Evolutionary conservation across 495 filamentous ascomycete species (phyloP).

Genomic region (Neurospora sublineolata): DNA sequence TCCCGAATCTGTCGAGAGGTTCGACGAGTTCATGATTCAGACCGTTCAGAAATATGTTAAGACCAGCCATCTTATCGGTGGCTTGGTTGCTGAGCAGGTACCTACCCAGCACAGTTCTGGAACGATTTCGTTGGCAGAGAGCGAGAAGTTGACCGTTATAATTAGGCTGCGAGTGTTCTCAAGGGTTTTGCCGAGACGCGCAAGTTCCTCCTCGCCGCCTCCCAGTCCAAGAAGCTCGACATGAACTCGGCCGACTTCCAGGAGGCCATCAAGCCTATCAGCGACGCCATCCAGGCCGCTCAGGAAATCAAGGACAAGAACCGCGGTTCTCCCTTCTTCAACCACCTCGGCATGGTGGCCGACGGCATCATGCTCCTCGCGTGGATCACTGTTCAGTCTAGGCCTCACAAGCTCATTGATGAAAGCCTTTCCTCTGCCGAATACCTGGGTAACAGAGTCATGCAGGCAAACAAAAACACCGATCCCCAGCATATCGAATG

Average conservation of each 20-base stretch:
- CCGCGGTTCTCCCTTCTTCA: conserved; percentile 54
- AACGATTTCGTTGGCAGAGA: background rate
- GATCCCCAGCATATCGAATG: conserved; percentile 72
- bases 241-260: conserved; percentile 47
- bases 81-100: conserved; percentile 72
- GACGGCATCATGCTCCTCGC: conserved; percentile 76
- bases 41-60: conserved; percentile 70
- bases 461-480: conserved; percentile 72
- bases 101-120: background rate
- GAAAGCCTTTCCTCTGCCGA: conserved; percentile 70
- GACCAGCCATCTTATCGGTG: conserved; percentile 65
- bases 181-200: conserved; percentile 66
- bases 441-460: conserved; percentile 83
- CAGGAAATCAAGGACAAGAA: conserved; percentile 69
- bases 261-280: conserved; percentile 61
- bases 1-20: conserved; percentile 71
- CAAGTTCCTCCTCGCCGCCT: conserved; percentile 76
- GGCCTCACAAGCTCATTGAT: conserved; percentile 69
- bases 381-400: conserved; percentile 71
- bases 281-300: conserved; percentile 63
- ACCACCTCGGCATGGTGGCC: conserved; percentile 73
- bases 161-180: conserved; percentile 28
- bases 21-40: conserved; percentile 64
- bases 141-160: background rate
- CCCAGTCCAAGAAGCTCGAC: conserved; percentile 85